A percentile compares a stretch with the other conserved stretches of the same genome.
These are phyloP conservation scores for Furcasterigmium furcatum DNA, from an alignment of 2,329 filamentous ascomycete species.

Conservation along the genomic window DNA sequence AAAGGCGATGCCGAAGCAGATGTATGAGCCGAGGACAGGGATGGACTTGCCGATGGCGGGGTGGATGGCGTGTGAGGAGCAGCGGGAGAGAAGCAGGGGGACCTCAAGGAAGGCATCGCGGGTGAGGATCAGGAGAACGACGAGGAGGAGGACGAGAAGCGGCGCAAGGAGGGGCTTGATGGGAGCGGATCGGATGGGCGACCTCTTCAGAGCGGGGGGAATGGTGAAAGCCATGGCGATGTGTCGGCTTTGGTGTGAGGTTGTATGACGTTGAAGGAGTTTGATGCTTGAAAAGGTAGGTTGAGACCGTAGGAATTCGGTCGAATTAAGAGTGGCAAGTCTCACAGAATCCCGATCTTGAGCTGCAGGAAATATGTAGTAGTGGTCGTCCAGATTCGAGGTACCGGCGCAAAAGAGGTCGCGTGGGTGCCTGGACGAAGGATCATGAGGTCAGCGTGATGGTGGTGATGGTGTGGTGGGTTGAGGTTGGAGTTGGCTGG, in stretches of 20 bases:
- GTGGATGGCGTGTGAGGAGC: slow-evolving; percentile 43
- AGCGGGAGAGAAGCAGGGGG: slow-evolving; percentile 50
- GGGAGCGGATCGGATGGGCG: slow-evolving; percentile 49
- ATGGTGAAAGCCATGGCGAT: neutral
- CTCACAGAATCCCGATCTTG: too few species aligned
- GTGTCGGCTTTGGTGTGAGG: neutral
- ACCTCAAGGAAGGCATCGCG: slow-evolving; percentile 41
- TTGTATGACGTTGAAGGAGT: neutral
- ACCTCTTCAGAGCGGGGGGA: neutral
- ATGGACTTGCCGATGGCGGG: slow-evolving; percentile 36
- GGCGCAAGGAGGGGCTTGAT: slow-evolving; percentile 50
- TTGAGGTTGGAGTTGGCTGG: too few species aligned
- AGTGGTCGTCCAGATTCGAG: too few species aligned
- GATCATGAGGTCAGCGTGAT: neutral
- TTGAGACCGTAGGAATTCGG: too few species aligned
- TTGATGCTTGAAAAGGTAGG: neutral
- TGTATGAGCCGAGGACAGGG: slow-evolving; percentile 39
- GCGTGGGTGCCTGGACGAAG: too few species aligned
- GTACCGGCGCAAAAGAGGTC: too few species aligned
- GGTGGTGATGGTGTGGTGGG: too few species aligned
- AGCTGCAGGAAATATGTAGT: too few species aligned
- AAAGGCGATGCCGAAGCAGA: slow-evolving; percentile 49
- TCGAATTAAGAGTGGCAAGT: too few species aligned
- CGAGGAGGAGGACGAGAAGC: slow-evolving; percentile 35
- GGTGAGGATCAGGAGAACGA: slow-evolving; percentile 39